Percentiles rank a stretch among this genome's conserved stretches.
phyloP scores from a whole-genome alignment of 176 grass and related monocot genomes.

The Musa beccarii region DNA sequence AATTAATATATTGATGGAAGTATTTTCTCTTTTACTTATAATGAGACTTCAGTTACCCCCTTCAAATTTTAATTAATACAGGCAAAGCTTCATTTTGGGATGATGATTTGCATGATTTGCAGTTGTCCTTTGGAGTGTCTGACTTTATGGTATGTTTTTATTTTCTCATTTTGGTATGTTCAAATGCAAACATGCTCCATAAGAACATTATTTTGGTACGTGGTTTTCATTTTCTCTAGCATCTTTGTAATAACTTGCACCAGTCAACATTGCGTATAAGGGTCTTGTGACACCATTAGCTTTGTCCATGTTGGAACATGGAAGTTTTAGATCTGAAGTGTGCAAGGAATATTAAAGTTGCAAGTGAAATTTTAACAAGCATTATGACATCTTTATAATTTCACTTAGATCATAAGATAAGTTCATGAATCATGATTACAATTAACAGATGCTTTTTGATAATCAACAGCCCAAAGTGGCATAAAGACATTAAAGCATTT shows the following conservation, averaged over 20 bases:
- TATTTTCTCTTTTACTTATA: constrained; percentile 11
- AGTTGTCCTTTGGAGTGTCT: constrained; percentile 76
- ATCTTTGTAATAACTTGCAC: neutral
- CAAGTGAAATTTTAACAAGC: too few species aligned
- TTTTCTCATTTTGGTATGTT: neutral
- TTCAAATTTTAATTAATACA: constrained; percentile 24
- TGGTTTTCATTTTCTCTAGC: neutral
- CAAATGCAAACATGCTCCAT: constrained; percentile 8
- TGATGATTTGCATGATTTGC: constrained; percentile 74
- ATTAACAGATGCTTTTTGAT: too few species aligned
- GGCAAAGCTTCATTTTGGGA: constrained; percentile 67
- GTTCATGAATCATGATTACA: too few species aligned
- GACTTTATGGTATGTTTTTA: constrained; percentile 66
- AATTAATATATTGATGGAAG: constrained; percentile 12
- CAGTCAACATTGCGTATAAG: neutral
- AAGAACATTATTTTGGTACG: neutral
- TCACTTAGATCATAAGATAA: too few species aligned
- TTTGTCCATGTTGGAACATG: too few species aligned
- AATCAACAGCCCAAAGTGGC: too few species aligned
- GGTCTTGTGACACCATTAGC: neutral
- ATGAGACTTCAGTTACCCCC: neutral
- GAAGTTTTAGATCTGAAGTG: too few species aligned
- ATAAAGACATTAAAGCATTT: too few species aligned
- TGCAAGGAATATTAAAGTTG: too few species aligned
- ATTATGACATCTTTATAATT: too few species aligned